Conservation (phyloP, 2,329 filamentous ascomycete species). For the Periconia sp. region DNA sequence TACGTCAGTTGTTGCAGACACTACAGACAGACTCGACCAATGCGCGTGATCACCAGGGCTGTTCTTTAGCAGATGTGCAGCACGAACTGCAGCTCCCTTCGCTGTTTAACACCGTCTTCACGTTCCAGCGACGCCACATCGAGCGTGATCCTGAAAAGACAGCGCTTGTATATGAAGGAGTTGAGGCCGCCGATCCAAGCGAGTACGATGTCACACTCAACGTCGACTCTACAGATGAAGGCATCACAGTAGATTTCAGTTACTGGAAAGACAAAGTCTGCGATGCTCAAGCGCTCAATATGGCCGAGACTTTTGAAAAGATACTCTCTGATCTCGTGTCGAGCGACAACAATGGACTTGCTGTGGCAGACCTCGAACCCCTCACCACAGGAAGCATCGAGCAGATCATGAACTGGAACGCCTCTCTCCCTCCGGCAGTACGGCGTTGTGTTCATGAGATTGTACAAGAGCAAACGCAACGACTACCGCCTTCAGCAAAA, state of each 20-base stretch:
- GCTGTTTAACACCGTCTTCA: conserved; percentile 43
- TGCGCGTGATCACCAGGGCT: conserved; percentile 53
- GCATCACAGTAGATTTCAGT: conserved; percentile 32
- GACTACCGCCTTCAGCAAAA: conserved; percentile 29
- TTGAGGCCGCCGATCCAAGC: conserved; percentile 39
- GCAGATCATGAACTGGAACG: conserved; percentile 34
- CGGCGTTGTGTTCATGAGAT: conserved; percentile 33
- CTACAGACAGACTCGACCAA: conserved; percentile 52
- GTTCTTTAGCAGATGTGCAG: conserved; percentile 46
- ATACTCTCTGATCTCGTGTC: conserved; percentile 24
- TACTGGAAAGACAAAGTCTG: conserved; percentile 35
- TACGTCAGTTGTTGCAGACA: conserved; percentile 46
- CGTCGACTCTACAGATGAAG: conserved; percentile 30
- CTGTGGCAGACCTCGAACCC: conserved; percentile 27
- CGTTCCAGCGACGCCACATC: conserved; percentile 34
- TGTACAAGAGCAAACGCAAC: conserved; percentile 30
- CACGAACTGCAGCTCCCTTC: conserved; percentile 37
- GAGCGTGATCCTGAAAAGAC: conserved; percentile 26
- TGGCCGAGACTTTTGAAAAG: conserved; percentile 34
- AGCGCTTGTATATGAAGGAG: conserved; percentile 32
- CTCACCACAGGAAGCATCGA: conserved; percentile 22
- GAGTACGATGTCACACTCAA: conserved; percentile 40
- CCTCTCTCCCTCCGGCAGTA: conserved; percentile 24
- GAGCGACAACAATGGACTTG: conserved; percentile 15
- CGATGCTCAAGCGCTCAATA: conserved; percentile 28